These are phyloP conservation scores for Ceratobasidium papillatum DNA, from an alignment of 1,284 basidiomycete genomes.

Conservation along the genomic window DNA sequence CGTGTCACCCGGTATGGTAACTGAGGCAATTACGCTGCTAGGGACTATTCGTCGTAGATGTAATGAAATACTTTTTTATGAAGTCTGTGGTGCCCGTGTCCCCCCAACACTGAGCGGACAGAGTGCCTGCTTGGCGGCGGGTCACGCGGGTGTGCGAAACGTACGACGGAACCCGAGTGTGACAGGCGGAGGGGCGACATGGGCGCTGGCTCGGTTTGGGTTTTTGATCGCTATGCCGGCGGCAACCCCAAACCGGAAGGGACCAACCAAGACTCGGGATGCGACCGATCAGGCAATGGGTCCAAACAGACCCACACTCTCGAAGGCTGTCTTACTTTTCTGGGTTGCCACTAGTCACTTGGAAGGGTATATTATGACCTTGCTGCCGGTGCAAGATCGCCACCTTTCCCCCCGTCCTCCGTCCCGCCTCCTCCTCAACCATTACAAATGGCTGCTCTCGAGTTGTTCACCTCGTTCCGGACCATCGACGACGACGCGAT, in stretches of 20 bases:
- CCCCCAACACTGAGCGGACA: too few species aligned
- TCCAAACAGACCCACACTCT: constrained; percentile 14
- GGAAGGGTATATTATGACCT: constrained; percentile 27
- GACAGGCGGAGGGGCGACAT: neutral
- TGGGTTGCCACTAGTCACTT: neutral
- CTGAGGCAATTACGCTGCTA: constrained; percentile 30
- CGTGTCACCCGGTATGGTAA: neutral
- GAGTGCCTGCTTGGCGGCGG: constrained; percentile 20
- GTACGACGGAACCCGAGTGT: neutral
- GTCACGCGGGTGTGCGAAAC: constrained; percentile 23
- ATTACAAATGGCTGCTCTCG: constrained; percentile 10
- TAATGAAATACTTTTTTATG: too few species aligned
- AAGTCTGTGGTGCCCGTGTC: too few species aligned
- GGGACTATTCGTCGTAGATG: neutral
- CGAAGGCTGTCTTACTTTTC: constrained; percentile 12
- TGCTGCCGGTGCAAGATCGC: neutral
- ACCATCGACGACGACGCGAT: constrained; percentile 41
- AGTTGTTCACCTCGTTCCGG: neutral
- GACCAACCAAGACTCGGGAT: neutral
- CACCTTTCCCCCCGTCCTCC: neutral
- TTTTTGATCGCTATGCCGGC: neutral
- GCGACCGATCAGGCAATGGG: neutral
- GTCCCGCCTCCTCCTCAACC: too few species aligned
- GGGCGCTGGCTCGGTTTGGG: neutral
- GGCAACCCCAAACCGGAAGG: constrained; percentile 3